Base-by-base conservation (phyloP, 208 protist species). In the Leishmania guyanensis region DNA sequence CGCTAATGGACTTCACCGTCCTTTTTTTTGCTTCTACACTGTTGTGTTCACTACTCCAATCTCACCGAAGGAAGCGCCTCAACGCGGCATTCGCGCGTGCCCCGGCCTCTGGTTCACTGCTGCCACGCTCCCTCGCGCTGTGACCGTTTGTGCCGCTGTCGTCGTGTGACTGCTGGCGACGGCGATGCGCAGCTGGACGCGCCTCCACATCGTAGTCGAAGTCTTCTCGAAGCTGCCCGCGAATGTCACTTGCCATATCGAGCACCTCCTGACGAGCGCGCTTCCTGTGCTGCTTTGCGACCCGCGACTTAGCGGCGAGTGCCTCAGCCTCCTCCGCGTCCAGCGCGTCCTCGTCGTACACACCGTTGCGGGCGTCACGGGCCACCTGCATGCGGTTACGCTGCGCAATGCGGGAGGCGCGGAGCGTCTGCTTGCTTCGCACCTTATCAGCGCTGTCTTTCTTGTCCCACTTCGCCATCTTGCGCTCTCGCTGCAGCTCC, bases 381-480 rank as follows among this genome's bases (percentile, higher is more conserved):
- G 75, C 75, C 39, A 77, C 77, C 66, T 90, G 78, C 9, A 88
- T 90, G 65, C 94, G 90, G 79, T 83, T 82, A 39, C 87, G 85
- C 86, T 90, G 91, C 53, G 83, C 91, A 54, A 95, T 91, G 33
- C 88, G 89, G 2, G 92, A 95, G 29, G 89, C 86, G 22, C 94
- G 91, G 89, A 96, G 93, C 12, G 87, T 92, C 82, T 97, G 94
- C 84, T 95, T 96, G 80, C 90, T 95, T 60, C 92, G 91, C 75
- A 97, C 91, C 90, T 97, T 97, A 68, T 97, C 94, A 14, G 90
- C 71, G 75, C 82, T 95, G 80, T 95, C 93, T 85, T 97, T 97
- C 90, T 96, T 95, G 79, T 97, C 94, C 94, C 94, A 97, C 87
- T 89, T 90, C 62, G 85, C 86, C 94, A 93, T 95, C 85, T 97